Conservation (phyloP, 73 alveolate genomes). For the Tetrahymena thermophila region DNA sequence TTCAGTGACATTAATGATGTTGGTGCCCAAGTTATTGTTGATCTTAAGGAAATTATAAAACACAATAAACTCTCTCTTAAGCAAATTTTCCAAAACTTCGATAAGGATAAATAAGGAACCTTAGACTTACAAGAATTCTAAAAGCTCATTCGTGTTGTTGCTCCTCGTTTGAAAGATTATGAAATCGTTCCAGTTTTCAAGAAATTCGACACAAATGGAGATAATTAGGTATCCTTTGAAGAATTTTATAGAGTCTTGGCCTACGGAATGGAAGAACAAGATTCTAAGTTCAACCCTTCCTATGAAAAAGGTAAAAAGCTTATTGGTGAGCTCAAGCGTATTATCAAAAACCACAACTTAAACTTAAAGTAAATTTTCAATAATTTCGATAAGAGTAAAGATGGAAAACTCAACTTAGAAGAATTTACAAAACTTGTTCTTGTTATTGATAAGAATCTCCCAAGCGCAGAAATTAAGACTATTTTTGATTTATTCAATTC, state of each 20-base stretch:
- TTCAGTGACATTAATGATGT: slow-evolving; percentile 27
- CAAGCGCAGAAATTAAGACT: not conserved
- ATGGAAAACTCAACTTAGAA: slow-evolving; percentile 27
- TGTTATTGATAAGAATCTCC: slow-evolving; percentile 13
- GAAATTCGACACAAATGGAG: not conserved
- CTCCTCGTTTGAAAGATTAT: slow-evolving; percentile 33
- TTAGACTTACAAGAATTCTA: slow-evolving; percentile 22
- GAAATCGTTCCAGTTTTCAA: not conserved
- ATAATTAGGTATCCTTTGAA: not conserved
- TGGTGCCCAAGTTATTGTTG: slow-evolving; percentile 22
- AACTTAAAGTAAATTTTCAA: slow-evolving; percentile 12
- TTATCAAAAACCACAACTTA: slow-evolving; percentile 26
- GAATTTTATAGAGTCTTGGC: not conserved
- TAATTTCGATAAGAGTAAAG: slow-evolving; percentile 25
- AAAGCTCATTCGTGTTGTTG: slow-evolving; percentile 16
- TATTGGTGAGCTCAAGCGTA: slow-evolving; percentile 28
- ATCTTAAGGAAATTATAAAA: slow-evolving; percentile 37
- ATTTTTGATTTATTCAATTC: slow-evolving; percentile 19
- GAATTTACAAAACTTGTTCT: slow-evolving; percentile 21
- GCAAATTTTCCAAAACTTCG: slow-evolving; percentile 25
- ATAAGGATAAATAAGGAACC: slow-evolving; percentile 32
- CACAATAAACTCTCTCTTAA: slow-evolving; percentile 18
- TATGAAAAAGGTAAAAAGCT: not conserved
- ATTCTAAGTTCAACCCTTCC: not conserved
- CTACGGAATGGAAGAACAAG: not conserved